These are phyloP conservation scores for Drechslera avenae DNA, from an alignment of 2,329 filamentous ascomycete species.

Conservation along the genomic window DNA sequence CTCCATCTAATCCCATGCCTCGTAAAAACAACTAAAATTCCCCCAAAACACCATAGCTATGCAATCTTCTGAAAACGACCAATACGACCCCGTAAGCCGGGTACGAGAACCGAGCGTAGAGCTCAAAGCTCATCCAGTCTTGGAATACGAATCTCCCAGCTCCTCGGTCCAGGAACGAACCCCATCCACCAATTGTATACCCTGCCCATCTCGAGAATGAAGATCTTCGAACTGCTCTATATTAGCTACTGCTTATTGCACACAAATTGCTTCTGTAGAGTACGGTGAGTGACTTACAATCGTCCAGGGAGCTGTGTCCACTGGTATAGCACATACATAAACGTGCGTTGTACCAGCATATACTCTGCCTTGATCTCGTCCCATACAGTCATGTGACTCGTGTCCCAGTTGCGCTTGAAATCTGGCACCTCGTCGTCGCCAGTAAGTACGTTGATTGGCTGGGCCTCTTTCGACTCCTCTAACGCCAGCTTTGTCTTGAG, in stretches of 20 bases:
- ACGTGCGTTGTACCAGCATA: conserved; percentile 64
- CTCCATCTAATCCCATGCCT: neutral
- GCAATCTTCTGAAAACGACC: conserved; percentile 5
- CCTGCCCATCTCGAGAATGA: conserved; percentile 59
- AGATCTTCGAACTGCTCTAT: conserved; percentile 55
- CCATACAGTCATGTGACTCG: conserved; percentile 52
- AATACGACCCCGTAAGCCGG: neutral
- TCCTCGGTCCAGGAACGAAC: conserved; percentile 61
- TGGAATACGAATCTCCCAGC: conserved; percentile 58
- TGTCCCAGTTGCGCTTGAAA: conserved; percentile 50
- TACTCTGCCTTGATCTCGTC: conserved; percentile 70
- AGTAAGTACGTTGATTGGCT: conserved; percentile 6
- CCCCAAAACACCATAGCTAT: conserved; percentile 20
- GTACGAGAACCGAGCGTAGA: neutral
- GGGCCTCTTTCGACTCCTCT: conserved; percentile 25
- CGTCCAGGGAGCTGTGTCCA: conserved; percentile 73
- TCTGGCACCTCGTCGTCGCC: conserved; percentile 51
- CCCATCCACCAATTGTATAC: conserved; percentile 68
- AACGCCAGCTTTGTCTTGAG: conserved; percentile 40
- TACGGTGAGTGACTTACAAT: conserved; percentile 62
- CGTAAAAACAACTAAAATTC: neutral
- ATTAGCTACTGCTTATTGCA: conserved; percentile 10
- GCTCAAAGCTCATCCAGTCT: conserved; percentile 35
- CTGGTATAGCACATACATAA: conserved; percentile 68
- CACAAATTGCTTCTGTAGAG: neutral